Evolutionary conservation across 345 rosid species (phyloP).

Genomic region (Syzygium jambos): DNA sequence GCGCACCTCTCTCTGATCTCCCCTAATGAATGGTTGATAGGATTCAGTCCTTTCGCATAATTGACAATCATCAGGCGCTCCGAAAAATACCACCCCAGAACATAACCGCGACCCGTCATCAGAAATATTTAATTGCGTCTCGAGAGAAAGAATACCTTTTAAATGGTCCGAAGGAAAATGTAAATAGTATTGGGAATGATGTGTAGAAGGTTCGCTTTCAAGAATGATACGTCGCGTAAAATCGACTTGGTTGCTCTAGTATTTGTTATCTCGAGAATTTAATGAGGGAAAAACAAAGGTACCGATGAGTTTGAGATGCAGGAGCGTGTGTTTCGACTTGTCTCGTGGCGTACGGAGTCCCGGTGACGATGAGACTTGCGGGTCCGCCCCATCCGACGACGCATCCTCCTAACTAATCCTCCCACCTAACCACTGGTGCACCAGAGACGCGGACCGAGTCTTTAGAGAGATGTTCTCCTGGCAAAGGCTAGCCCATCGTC

Average conservation of each 20-base stretch:
- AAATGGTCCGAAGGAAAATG: background rate
- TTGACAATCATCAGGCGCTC: background rate
- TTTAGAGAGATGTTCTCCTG: background rate
- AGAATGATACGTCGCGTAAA: background rate
- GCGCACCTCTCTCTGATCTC: background rate
- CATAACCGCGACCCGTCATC: background rate
- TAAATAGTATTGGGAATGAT: background rate
- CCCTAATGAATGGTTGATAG: background rate
- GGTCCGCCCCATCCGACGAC: background rate
- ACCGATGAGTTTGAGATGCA: background rate
- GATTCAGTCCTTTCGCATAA: background rate
- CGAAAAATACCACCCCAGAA: rapidly evolving
- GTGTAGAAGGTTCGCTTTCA: rapidly evolving
- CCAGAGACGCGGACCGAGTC: background rate
- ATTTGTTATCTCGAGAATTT: background rate
- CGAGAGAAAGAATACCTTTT: background rate
- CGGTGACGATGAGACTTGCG: background rate
- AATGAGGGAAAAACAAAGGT: background rate
- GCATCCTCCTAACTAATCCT: background rate
- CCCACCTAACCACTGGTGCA: background rate
- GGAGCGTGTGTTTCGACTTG: background rate
- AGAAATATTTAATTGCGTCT: rapidly evolving
- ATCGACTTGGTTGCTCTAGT: background rate
- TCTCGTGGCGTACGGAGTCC: background rate
- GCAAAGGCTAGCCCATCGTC: too few relatives aligned